phyloP scores from a whole-genome alignment of 2,329 filamentous ascomycete species.

The Trichophyton schoenleinii region DNA sequence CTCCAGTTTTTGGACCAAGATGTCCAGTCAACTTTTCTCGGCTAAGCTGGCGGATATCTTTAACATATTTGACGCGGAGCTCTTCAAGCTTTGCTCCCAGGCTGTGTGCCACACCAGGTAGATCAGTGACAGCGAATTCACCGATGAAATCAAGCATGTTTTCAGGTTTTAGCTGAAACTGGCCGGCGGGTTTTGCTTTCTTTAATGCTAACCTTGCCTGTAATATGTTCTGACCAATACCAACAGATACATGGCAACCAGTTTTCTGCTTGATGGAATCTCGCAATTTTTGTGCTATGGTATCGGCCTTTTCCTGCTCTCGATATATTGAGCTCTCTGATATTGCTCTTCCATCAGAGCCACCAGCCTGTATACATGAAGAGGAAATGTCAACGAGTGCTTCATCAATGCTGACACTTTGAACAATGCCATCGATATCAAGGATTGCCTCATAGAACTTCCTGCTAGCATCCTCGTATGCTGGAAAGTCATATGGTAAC shows the following conservation, averaged over 20 bases:
- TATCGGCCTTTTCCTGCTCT: constrained; percentile 67
- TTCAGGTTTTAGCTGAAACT: constrained; percentile 75
- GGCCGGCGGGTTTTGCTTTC: constrained; percentile 87
- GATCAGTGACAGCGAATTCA: constrained; percentile 60
- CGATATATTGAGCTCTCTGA: constrained; percentile 58
- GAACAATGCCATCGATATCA: constrained; percentile 65
- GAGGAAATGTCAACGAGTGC: constrained; percentile 73
- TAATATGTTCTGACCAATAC: constrained; percentile 81
- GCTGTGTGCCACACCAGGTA: constrained; percentile 88
- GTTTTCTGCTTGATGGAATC: constrained; percentile 60
- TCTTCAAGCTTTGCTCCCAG: constrained; percentile 81
- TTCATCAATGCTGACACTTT: constrained; percentile 96
- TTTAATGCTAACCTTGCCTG: constrained; percentile 82
- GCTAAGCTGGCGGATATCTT: constrained; percentile 64
- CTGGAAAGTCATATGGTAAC: constrained; percentile 88
- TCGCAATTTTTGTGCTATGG: constrained; percentile 56
- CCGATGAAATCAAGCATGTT: constrained; percentile 65
- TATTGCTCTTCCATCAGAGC: constrained; percentile 52
- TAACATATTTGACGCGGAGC: constrained; percentile 67
- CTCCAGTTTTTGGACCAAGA: constrained; percentile 83
- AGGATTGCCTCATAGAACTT: constrained; percentile 80
- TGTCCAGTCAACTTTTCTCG: constrained; percentile 61
- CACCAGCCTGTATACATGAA: constrained; percentile 52
- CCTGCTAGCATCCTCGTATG: constrained; percentile 81
- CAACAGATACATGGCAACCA: constrained; percentile 78